Conservation (phyloP, 2,329 filamentous ascomycete species). For the Lecanicillium sp. region DNA sequence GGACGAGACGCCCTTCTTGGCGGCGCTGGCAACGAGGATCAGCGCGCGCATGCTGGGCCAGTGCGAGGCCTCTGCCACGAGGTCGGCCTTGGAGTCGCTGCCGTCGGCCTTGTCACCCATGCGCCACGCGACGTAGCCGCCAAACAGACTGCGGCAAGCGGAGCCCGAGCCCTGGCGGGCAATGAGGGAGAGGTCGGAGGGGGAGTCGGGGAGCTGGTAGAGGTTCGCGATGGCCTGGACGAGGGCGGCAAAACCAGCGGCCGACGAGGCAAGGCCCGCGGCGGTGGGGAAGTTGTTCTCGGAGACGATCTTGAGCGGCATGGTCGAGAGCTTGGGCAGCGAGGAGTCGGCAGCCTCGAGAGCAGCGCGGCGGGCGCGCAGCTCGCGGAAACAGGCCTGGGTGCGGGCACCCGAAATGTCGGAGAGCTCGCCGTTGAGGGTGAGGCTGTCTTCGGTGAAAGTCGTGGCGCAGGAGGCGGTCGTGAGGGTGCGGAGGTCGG, state of each 20-base stretch:
- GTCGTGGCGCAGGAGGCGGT: constrained; percentile 81
- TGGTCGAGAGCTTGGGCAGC: constrained; percentile 73
- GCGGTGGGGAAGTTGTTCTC: constrained; percentile 99
- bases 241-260: constrained; percentile 62
- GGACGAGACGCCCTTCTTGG: constrained; percentile 91
- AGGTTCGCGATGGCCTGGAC: constrained; percentile 87
- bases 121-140: constrained; percentile 94
- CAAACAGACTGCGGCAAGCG: constrained; percentile 87
- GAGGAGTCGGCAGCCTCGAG: constrained; percentile 67
- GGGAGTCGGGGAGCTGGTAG: constrained; percentile 75
- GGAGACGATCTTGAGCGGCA: constrained; percentile 79
- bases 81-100: constrained; percentile 77
- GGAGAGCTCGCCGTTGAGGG: constrained; percentile 76
- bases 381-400: constrained; percentile 87
- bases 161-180: constrained; percentile 92
- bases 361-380: constrained; percentile 68
- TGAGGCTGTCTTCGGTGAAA: constrained; percentile 66
- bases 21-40: constrained; percentile 83
- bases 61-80: constrained; percentile 81
- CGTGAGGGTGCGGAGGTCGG: constrained; percentile 89
- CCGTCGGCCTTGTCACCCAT: constrained; percentile 72
- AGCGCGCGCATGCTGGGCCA: constrained; percentile 95
- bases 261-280: constrained; percentile 74
- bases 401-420: constrained; percentile 84
- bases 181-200: constrained; percentile 79